Percentiles rank a stretch among this genome's conserved stretches.
phyloP scores from a whole-genome alignment of 1,139 yeast species.

The Pichia sp. region DNA sequence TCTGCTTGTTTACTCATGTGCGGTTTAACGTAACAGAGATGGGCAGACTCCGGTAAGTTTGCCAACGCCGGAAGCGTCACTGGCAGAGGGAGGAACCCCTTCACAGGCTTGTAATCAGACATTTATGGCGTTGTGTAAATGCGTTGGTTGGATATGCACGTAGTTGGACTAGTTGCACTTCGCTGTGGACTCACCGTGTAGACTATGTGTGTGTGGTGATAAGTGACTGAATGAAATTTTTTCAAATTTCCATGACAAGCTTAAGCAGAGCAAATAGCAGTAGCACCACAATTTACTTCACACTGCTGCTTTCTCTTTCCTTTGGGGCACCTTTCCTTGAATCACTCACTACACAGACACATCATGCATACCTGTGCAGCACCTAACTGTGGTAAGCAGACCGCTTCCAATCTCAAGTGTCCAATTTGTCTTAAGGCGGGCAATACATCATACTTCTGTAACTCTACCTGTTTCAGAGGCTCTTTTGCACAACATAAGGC shows the following conservation, averaged over 20 bases:
- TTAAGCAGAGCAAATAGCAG: too few relatives aligned
- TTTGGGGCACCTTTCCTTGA: too few relatives aligned
- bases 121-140: too few relatives aligned
- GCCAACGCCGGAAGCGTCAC: slow-evolving; percentile 32
- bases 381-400: slow-evolving; percentile 76
- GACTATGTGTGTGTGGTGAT: too few relatives aligned
- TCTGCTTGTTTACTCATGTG: slow-evolving; percentile 38
- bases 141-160: too few relatives aligned
- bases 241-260: too few relatives aligned
- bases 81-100: slow-evolving; percentile 50
- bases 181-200: too few relatives aligned
- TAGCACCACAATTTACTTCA: too few relatives aligned
- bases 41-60: slow-evolving; percentile 27
- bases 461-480: slow-evolving; percentile 76
- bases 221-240: too few relatives aligned
- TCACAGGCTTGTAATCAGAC: slow-evolving; percentile 26
- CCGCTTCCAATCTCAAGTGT: slow-evolving; percentile 73
- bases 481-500: slow-evolving; percentile 59
- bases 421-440: slow-evolving; percentile 84
- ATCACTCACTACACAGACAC: too few relatives aligned
- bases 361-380: slow-evolving; percentile 61
- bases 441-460: slow-evolving; percentile 60
- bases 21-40: slow-evolving; percentile 53
- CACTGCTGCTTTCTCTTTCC: too few relatives aligned
- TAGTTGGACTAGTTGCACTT: too few relatives aligned